These are phyloP conservation scores for Endotrypanum monterogeii DNA, from an alignment of 208 protist genomes.

Conservation along the genomic window DNA sequence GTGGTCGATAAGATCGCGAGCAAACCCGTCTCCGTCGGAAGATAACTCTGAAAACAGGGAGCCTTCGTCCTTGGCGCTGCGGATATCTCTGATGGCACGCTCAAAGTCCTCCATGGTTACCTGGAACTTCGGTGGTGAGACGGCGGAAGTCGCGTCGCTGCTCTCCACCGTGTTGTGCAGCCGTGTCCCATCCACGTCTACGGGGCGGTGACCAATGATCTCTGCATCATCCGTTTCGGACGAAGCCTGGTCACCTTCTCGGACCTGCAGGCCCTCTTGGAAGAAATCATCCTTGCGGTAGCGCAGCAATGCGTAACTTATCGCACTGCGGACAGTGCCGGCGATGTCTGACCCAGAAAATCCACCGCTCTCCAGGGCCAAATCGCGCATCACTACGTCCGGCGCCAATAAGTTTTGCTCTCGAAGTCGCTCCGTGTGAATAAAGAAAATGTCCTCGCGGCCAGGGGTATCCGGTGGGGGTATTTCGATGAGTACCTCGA, in stretches of 20 bases:
- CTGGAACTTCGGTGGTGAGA: constrained; percentile 2
- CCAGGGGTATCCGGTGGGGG: constrained; percentile 79
- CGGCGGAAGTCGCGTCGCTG: not conserved
- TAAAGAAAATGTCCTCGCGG: constrained; percentile 89
- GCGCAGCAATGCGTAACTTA: constrained; percentile 82
- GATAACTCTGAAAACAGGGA: constrained; percentile 30
- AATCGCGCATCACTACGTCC: constrained; percentile 86
- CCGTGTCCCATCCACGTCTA: constrained; percentile 8
- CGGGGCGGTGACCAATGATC: constrained; percentile 14
- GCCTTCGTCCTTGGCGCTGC: constrained; percentile 41
- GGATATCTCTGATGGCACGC: constrained; percentile 43
- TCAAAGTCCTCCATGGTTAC: constrained; percentile 31
- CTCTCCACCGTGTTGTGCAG: not conserved
- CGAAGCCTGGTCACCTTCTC: not conserved
- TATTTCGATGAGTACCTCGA: constrained; percentile 94
- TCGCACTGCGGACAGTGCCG: constrained; percentile 77
- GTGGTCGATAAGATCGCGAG: constrained; percentile 41
- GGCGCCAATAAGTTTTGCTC: constrained; percentile 75
- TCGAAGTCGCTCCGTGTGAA: constrained; percentile 91
- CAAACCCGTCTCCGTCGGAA: constrained; percentile 20
- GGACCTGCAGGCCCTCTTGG: not conserved
- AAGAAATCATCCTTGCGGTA: constrained; percentile 38
- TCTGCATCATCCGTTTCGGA: not conserved
- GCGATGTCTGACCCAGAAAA: constrained; percentile 97
- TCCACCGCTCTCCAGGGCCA: constrained; percentile 96